These are phyloP conservation scores for Fusarium sp. DNA, from an alignment of 2,329 filamentous ascomycete genomes.

Conservation along the genomic window DNA sequence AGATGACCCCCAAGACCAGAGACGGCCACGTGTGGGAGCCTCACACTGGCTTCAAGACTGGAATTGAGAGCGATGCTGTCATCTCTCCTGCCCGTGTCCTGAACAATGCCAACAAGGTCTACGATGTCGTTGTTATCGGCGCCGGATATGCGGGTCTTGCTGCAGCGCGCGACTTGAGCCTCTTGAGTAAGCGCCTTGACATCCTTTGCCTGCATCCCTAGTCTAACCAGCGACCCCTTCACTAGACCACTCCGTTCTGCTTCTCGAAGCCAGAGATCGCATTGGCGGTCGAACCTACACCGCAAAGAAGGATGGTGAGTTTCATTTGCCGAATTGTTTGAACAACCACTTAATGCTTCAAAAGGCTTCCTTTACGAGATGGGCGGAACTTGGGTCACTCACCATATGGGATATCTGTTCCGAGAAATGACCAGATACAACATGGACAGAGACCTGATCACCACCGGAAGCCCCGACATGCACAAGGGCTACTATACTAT, in stretches of 20 bases:
- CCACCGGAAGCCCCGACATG: constrained; percentile 22
- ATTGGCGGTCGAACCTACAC: constrained; percentile 45
- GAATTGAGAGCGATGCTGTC: constrained; percentile 22
- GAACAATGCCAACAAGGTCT: constrained; percentile 7
- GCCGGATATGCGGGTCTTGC: constrained; percentile 36
- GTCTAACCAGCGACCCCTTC: background rate
- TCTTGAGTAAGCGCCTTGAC: background rate
- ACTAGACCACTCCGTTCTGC: constrained; percentile 38
- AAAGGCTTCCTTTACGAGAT: constrained; percentile 53
- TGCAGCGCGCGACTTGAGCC: constrained; percentile 30
- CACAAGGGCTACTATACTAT: constrained; percentile 30
- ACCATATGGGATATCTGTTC: constrained; percentile 53
- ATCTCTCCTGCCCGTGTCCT: constrained; percentile 3
- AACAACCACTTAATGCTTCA: background rate
- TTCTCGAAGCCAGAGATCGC: constrained; percentile 54
- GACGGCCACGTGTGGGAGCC: constrained; percentile 18
- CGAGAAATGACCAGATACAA: constrained; percentile 56
- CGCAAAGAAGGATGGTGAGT: constrained; percentile 50
- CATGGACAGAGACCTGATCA: constrained; percentile 44
- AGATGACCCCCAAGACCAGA: constrained; percentile 16
- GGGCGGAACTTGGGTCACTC: constrained; percentile 57
- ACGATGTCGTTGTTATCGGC: constrained; percentile 34
- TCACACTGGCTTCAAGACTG: constrained; percentile 1
- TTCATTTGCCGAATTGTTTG: background rate
- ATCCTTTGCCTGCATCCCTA: background rate